These are phyloP conservation scores for Eucalyptus viminalis DNA, from an alignment of 345 rosid species.

Conservation along the genomic window DNA sequence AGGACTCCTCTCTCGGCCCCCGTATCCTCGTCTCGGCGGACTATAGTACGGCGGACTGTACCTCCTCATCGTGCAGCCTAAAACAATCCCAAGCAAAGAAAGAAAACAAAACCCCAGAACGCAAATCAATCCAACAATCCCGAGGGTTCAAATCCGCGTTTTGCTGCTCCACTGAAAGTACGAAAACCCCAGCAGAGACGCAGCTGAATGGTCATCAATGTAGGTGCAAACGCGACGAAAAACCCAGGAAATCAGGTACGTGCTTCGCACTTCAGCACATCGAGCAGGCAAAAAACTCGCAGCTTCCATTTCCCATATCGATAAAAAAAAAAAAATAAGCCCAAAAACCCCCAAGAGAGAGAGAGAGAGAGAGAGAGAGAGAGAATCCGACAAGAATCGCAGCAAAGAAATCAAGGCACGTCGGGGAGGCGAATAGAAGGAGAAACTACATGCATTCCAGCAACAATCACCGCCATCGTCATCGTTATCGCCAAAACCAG, in stretches of 20 bases:
- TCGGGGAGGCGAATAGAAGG: not conserved
- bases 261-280: not conserved
- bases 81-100: not conserved
- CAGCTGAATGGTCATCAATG: not conserved
- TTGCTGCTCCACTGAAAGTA: not conserved
- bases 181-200: not conserved
- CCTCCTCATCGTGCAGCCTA: conserved; percentile 52
- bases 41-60: conserved; percentile 72
- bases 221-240: not conserved
- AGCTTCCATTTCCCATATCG: not conserved
- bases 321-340: not conserved
- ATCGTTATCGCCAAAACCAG: not conserved
- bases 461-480: not conserved
- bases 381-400: not conserved
- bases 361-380: no score
- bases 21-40: conserved; percentile 92
- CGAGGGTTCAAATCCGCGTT: not conserved
- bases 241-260: not conserved
- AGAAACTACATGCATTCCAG: not conserved
- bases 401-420: not conserved
- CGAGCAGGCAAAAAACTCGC: not conserved
- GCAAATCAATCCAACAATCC: not conserved
- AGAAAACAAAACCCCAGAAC: not conserved
- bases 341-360: not conserved
- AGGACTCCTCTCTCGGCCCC: conserved; percentile 68